These are phyloP conservation scores for Chaetomium fimeti DNA, from an alignment of 495 filamentous ascomycete genomes.

Conservation along the genomic window DNA sequence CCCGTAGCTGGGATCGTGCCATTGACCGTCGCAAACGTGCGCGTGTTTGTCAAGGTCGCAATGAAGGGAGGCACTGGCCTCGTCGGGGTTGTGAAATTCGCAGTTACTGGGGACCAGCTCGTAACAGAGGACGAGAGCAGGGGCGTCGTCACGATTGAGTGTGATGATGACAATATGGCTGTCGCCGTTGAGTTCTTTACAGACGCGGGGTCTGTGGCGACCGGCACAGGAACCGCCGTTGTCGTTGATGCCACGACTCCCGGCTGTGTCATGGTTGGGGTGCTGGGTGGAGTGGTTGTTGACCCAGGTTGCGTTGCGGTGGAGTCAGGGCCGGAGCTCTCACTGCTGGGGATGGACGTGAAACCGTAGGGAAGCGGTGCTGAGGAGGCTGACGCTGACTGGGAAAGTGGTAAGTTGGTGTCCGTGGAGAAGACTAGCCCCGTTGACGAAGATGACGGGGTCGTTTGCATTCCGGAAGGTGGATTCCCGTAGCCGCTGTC, in stretches of 20 bases:
- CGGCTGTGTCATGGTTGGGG: not conserved
- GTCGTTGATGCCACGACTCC: not conserved
- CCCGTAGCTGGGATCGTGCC: not conserved
- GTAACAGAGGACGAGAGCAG: not conserved
- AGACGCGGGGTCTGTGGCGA: not conserved
- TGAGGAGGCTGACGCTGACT: not conserved
- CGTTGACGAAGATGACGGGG: not conserved
- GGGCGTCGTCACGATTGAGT: not conserved
- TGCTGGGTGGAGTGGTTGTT: not conserved
- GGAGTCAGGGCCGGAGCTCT: not conserved
- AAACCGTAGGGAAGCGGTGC: not conserved
- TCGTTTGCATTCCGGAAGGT: not conserved
- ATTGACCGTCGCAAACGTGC: not conserved
- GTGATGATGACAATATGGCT: not conserved
- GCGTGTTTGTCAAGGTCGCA: not conserved
- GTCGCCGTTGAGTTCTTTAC: not conserved
- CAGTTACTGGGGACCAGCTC: not conserved
- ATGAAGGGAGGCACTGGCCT: not conserved
- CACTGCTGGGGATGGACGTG: not conserved
- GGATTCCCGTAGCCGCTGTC: constrained; percentile 20
- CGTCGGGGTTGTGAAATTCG: not conserved
- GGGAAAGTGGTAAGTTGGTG: not conserved
- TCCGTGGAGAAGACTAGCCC: not conserved
- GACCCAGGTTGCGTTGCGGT: not conserved
- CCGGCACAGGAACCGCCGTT: not conserved